phyloP scores from a whole-genome alignment of 2,329 filamentous ascomycete species.

The Akanthomyces uredinophilus region DNA sequence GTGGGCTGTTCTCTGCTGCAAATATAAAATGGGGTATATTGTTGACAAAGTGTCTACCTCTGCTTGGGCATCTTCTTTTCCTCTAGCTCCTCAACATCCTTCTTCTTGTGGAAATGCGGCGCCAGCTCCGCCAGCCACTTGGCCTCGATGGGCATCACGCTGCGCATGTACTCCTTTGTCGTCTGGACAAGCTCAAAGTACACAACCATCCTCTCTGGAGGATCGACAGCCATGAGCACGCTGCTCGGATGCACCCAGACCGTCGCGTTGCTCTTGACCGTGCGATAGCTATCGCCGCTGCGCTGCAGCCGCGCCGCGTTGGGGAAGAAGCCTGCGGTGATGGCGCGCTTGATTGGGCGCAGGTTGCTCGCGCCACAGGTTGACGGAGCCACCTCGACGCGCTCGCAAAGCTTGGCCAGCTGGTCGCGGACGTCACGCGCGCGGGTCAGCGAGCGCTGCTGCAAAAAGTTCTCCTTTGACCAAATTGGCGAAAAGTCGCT shows the following conservation, averaged over 20 bases:
- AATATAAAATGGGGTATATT: neutral
- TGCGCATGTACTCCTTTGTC: conserved; percentile 89
- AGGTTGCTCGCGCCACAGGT: conserved; percentile 66
- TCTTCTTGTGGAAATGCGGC: conserved; percentile 90
- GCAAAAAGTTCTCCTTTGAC: conserved; percentile 88
- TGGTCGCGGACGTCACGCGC: conserved; percentile 92
- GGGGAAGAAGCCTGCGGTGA: conserved; percentile 90
- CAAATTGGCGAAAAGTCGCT: conserved; percentile 83
- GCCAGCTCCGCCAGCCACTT: conserved; percentile 86
- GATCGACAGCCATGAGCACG: conserved; percentile 72
- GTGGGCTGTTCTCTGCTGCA: neutral
- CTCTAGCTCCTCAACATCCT: conserved; percentile 78
- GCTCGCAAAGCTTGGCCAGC: conserved; percentile 84
- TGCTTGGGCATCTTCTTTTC: conserved; percentile 57
- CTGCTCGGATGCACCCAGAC: conserved; percentile 90
- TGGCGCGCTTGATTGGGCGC: conserved; percentile 72
- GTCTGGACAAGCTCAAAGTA: conserved; percentile 82
- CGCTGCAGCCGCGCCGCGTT: conserved; percentile 82
- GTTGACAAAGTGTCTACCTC: conserved; percentile 15
- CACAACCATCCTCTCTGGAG: conserved; percentile 73
- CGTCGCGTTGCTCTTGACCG: conserved; percentile 82
- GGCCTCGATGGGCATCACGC: conserved; percentile 75
- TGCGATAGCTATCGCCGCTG: conserved; percentile 82
- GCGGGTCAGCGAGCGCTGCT: conserved; percentile 82
- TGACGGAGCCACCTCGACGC: conserved; percentile 73